These are phyloP conservation scores for Clarireedia sp. DNA, from an alignment of 2,329 filamentous ascomycete genomes.

Conservation along the genomic window DNA sequence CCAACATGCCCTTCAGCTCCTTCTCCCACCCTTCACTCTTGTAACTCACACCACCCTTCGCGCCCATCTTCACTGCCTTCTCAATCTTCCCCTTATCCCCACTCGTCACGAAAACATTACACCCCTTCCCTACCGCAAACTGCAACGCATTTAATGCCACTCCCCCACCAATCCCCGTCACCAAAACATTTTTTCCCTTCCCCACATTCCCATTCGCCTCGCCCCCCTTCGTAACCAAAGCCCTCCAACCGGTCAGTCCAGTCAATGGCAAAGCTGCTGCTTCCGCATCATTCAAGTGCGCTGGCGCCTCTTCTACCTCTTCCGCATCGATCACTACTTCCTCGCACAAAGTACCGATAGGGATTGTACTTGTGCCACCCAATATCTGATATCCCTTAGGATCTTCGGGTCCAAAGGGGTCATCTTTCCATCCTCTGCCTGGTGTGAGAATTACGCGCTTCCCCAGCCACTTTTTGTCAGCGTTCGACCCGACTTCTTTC, in stretches of 20 bases:
- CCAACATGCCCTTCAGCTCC: conserved; percentile 56
- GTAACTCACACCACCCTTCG: conserved; percentile 75
- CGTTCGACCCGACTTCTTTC: conserved; percentile 49
- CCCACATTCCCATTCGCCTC: conserved; percentile 46
- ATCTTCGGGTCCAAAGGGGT: conserved; percentile 66
- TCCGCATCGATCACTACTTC: conserved; percentile 58
- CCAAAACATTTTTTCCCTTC: conserved; percentile 64
- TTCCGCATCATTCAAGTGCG: conserved; percentile 63
- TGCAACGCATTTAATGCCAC: conserved; percentile 76
- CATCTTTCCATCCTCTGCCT: conserved; percentile 65
- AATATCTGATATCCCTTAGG: conserved; percentile 53
- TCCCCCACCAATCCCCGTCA: conserved; percentile 90
- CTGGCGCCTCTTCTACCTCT: conserved; percentile 70
- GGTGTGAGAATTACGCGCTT: conserved; percentile 75
- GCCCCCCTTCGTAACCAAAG: conserved; percentile 69
- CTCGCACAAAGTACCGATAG: conserved; percentile 67
- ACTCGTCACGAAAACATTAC: conserved; percentile 34
- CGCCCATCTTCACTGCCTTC: conserved; percentile 64
- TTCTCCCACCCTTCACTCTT: conserved; percentile 75
- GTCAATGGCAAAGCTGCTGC: conserved; percentile 75
- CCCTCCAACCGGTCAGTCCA: conserved; percentile 73
- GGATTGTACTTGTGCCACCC: conserved; percentile 58
- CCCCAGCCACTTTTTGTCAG: conserved; percentile 43
- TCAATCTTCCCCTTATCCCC: conserved; percentile 61
- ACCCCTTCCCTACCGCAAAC: conserved; percentile 66